Conservation (phyloP, 106 monocot species). For the Chionographis japonica region DNA sequence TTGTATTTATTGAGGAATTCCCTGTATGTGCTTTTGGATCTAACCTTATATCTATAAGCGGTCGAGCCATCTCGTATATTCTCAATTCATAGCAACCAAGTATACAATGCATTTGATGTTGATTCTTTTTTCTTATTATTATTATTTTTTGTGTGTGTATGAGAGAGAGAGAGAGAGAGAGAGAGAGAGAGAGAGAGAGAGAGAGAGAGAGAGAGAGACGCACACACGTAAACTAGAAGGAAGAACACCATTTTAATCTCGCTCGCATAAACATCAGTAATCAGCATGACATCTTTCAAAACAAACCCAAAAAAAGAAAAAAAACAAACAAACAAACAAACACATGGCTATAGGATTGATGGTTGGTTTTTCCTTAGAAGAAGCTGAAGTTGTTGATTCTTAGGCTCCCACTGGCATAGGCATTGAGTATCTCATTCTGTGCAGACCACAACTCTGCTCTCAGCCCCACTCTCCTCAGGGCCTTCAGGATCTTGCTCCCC, state of each 20-base stretch:
- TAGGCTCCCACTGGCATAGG: constrained; percentile 70
- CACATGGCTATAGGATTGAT: neutral
- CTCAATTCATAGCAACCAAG: no score
- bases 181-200: no score
- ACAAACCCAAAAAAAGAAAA: constrained; percentile 5
- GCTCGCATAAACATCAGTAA: neutral
- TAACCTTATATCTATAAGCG: no score
- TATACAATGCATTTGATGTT: no score
- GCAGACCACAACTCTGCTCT: constrained; percentile 87
- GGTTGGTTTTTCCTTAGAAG: constrained; percentile 30
- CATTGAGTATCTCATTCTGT: constrained; percentile 79
- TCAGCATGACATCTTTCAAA: neutral
- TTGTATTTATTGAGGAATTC: no score
- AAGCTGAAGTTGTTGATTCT: constrained; percentile 74
- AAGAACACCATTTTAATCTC: neutral
- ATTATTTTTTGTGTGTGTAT: no score
- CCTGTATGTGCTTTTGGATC: no score
- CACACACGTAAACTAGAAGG: no score
- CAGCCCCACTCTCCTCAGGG: constrained; percentile 68
- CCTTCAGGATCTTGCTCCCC: constrained; percentile 80
- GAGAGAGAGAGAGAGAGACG: no score
- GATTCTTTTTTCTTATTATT: no score
- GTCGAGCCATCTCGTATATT: no score
- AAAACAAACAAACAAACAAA: constrained; percentile 24
- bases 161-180: no score